A percentile compares a stretch with the other conserved stretches of the same genome.
These are phyloP conservation scores for Cubamyces lactineus DNA, from an alignment of 768 basidiomycete genomes.

Conservation along the genomic window DNA sequence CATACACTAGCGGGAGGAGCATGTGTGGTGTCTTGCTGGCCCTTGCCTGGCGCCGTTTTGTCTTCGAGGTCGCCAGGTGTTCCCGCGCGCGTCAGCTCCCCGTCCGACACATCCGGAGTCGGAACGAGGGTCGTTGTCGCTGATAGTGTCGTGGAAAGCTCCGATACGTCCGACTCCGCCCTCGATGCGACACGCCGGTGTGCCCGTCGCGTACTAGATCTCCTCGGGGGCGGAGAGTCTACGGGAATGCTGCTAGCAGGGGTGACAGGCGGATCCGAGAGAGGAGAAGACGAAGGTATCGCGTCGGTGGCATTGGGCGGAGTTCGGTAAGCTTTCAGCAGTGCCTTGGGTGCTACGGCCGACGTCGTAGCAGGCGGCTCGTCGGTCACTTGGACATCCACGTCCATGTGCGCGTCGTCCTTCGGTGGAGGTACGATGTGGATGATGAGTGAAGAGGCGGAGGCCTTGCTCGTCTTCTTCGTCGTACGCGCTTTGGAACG, in stretches of 20 bases:
- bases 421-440: not conserved
- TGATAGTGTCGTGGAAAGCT: not conserved
- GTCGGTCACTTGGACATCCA: too few species aligned
- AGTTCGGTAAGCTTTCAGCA: not conserved
- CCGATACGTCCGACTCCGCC: slow-evolving; percentile 4
- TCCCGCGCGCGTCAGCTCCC: not conserved
- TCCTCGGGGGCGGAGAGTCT: not conserved
- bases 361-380: not conserved
- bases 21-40: too few species aligned
- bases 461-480: not conserved
- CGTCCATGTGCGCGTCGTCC: not conserved
- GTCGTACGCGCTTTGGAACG: not conserved
- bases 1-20: not conserved
- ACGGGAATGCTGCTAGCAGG: not conserved
- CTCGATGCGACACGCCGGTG: not conserved
- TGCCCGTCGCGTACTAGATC: not conserved
- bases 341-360: not conserved
- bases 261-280: not conserved
- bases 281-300: not conserved
- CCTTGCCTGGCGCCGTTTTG: not conserved
- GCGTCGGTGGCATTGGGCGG: not conserved
- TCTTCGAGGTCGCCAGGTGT: slow-evolving; percentile 1
- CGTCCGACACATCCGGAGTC: not conserved
- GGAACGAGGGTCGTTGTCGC: not conserved
- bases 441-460: not conserved